Evolutionary conservation across 306 rosid species (phyloP).

Genomic region (Hippophae tibetana): DNA sequence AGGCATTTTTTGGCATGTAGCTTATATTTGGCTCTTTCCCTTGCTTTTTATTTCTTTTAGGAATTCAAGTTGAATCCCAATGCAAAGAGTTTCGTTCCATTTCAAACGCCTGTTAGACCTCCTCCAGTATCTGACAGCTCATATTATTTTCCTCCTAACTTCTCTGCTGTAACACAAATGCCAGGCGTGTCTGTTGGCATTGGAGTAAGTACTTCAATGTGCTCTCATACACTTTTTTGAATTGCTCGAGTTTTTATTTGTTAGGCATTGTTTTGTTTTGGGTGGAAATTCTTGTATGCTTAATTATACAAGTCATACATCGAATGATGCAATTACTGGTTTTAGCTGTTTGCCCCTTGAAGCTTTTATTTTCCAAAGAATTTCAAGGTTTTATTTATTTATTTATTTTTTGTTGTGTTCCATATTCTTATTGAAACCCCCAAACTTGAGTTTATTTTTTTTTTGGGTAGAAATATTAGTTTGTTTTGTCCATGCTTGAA

Average conservation of each 20-base stretch:
- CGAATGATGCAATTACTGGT: too few species aligned
- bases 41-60: conserved; percentile 30
- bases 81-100: conserved; percentile 85
- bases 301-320: too few species aligned
- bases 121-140: conserved; percentile 75
- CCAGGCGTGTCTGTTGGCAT: conserved; percentile 67
- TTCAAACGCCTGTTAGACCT: conserved; percentile 65
- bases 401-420: too few species aligned
- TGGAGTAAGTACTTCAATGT: conserved; percentile 52
- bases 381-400: too few species aligned
- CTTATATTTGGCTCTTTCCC: conserved; percentile 1
- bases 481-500: too few species aligned
- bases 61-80: conserved; percentile 89
- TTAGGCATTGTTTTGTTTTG: too few species aligned
- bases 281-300: too few species aligned
- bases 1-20: background rate
- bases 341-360: too few species aligned
- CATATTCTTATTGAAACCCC: too few species aligned
- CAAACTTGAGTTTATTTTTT: too few species aligned
- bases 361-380: too few species aligned
- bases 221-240: background rate
- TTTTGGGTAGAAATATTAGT: too few species aligned
- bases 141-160: conserved; percentile 42
- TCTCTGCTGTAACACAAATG: conserved; percentile 49
- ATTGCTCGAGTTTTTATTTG: background rate